Conservation (phyloP, 2,329 filamentous ascomycete genomes). For the Hymenoscyphus infarciens region DNA sequence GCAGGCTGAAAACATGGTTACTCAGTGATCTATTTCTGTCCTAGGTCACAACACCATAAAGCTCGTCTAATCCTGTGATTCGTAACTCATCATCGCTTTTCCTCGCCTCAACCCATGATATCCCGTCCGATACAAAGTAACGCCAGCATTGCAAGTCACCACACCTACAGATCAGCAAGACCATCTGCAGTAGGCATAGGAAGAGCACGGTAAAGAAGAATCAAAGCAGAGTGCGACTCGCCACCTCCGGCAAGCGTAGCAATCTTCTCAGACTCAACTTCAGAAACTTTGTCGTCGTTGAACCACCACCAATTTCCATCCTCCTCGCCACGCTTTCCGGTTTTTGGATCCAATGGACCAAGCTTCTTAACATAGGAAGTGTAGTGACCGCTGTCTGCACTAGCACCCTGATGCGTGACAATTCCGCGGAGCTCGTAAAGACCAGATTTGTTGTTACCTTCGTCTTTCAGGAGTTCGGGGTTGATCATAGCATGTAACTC, state of each 20-base stretch:
- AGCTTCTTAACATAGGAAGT: conserved; percentile 97
- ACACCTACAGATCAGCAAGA: not conserved
- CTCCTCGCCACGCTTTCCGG: conserved; percentile 73
- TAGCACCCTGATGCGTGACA: conserved; percentile 93
- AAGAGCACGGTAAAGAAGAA: conserved; percentile 74
- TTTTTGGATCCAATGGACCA: conserved; percentile 65
- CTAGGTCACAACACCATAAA: not conserved
- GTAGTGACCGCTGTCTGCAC: conserved; percentile 96
- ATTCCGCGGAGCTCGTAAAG: conserved; percentile 93
- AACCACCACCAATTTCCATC: conserved; percentile 99
- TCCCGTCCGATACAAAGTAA: not conserved
- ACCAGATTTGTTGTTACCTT: conserved; percentile 86
- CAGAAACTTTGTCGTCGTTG: conserved; percentile 95
- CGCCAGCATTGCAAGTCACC: not conserved
- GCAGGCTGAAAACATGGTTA: not conserved
- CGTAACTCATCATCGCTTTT: not conserved
- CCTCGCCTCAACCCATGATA: not conserved
- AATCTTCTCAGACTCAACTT: conserved; percentile 89
- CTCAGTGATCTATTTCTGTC: not conserved
- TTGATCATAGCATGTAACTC: conserved; percentile 78
- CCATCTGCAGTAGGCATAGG: conserved; percentile 59
- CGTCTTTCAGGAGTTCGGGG: conserved; percentile 69
- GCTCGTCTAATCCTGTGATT: not conserved
- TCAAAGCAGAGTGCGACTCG: conserved; percentile 78
- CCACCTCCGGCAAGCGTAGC: conserved; percentile 85